These are phyloP conservation scores for Neonectria ditissima DNA, from an alignment of 2,329 filamentous ascomycete species.

Conservation along the genomic window DNA sequence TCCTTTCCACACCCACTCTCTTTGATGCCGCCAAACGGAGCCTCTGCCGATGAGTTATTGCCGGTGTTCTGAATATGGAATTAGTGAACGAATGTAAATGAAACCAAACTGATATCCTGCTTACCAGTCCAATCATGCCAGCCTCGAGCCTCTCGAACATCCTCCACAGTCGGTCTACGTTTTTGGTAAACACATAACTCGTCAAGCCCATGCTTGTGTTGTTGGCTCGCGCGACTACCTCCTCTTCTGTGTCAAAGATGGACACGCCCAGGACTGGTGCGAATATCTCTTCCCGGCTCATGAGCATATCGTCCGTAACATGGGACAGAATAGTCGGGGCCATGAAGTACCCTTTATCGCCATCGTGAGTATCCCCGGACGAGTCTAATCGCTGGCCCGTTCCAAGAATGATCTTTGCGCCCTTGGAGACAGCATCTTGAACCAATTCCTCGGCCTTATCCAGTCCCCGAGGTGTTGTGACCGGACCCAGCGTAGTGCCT, in stretches of 20 bases:
- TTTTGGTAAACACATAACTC: conserved; percentile 74
- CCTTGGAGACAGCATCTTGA: conserved; percentile 70
- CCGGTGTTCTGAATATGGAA: conserved; percentile 50
- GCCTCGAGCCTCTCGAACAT: conserved; percentile 62
- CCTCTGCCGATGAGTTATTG: conserved; percentile 56
- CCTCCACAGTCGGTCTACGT: conserved; percentile 56
- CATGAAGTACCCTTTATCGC: conserved; percentile 72
- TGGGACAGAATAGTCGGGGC: conserved; percentile 75
- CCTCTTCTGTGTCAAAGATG: conserved; percentile 75
- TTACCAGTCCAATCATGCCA: conserved; percentile 52
- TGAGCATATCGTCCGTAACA: conserved; percentile 74
- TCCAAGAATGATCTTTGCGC: conserved; percentile 67
- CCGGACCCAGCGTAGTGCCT: conserved; percentile 50
- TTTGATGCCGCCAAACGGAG: conserved; percentile 62
- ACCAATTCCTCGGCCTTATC: conserved; percentile 60
- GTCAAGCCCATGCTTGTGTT: conserved; percentile 75
- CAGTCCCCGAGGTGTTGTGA: conserved; percentile 50
- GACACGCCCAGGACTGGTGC: conserved; percentile 78
- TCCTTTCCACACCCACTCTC: conserved; percentile 61
- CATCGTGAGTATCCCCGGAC: conserved; percentile 46
- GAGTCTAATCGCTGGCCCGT: conserved; percentile 60
- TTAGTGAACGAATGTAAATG: neutral
- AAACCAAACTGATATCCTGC: conserved; percentile 31
- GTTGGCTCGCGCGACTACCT: conserved; percentile 76
- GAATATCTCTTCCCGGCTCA: conserved; percentile 78